phyloP scores from a whole-genome alignment of 257 asterid genomes.

The Solanum bulbocastanum region DNA sequence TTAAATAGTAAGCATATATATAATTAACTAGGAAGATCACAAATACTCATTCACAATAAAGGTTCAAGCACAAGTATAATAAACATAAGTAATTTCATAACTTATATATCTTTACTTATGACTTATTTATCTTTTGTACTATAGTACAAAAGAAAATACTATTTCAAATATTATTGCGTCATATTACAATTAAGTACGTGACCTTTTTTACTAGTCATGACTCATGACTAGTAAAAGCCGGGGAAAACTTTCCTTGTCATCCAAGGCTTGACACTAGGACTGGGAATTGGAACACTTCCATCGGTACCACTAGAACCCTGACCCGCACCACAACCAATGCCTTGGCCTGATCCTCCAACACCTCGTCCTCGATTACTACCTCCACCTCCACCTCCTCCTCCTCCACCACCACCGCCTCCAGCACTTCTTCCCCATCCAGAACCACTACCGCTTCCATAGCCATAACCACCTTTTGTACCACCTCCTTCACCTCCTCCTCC shows the following conservation, averaged over 20 bases:
- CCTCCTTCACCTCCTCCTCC: neutral
- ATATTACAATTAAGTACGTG: neutral
- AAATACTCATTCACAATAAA: neutral
- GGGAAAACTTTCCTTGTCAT: neutral
- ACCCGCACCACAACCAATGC: neutral
- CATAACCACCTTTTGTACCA: neutral
- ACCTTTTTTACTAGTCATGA: neutral
- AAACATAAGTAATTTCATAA: neutral
- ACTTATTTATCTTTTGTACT: neutral
- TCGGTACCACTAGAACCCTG: neutral
- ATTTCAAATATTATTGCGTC: neutral
- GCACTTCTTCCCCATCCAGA: neutral
- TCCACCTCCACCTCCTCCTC: neutral
- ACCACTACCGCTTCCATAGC: neutral
- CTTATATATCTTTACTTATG: neutral
- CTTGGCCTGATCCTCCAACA: neutral
- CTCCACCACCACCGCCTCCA: constrained; percentile 5
- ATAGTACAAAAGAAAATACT: neutral
- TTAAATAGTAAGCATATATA: neutral
- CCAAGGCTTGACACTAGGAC: neutral
- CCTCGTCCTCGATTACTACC: neutral
- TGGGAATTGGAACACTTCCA: neutral
- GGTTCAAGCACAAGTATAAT: neutral
- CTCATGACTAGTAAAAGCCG: neutral
- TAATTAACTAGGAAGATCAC: neutral